Conservation (phyloP, 1,284 basidiomycete genomes). For the Thelephora terrestris region DNA sequence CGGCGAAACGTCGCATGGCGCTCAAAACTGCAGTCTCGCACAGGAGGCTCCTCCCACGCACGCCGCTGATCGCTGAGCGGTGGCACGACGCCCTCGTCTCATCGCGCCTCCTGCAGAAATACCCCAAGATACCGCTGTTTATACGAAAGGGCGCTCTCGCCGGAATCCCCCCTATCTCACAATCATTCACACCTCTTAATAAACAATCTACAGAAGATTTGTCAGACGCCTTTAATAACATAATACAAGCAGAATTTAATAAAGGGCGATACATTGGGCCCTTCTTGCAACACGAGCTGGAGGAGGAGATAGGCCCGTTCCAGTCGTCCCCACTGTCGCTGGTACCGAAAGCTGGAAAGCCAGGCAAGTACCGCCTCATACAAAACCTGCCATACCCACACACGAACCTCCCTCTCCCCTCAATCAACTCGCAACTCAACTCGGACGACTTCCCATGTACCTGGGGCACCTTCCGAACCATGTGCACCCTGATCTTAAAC, state of each 20-base stretch:
- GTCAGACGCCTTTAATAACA: constrained; percentile 4
- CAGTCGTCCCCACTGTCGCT: constrained; percentile 28
- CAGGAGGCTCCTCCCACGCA: constrained; percentile 9
- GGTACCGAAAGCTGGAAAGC: constrained; percentile 16
- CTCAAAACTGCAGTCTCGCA: constrained; percentile 11
- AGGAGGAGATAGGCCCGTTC: constrained; percentile 22
- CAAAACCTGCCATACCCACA: constrained; percentile 31
- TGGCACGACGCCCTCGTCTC: too few species aligned
- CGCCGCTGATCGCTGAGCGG: constrained; percentile 8
- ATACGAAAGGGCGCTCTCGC: constrained; percentile 14
- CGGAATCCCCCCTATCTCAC: constrained; percentile 13
- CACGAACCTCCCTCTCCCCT: constrained; percentile 8
- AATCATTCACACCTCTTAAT: constrained; percentile 20
- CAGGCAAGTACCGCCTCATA: constrained; percentile 15
- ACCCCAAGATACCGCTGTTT: too few species aligned
- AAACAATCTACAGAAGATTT: constrained; percentile 7
- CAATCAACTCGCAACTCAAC: constrained; percentile 28
- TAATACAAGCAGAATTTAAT: constrained; percentile 18
- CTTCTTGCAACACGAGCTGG: constrained; percentile 14
- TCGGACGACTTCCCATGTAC: constrained; percentile 25
- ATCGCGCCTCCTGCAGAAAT: too few species aligned
- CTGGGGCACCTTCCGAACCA: constrained; percentile 28
- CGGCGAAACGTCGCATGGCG: constrained; percentile 9
- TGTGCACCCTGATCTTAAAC: constrained; percentile 16
- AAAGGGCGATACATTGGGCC: constrained; percentile 24